Evolutionary conservation across 164 flowering plant genomes (phyloP).

Genomic region (Houttuynia cordata): DNA sequence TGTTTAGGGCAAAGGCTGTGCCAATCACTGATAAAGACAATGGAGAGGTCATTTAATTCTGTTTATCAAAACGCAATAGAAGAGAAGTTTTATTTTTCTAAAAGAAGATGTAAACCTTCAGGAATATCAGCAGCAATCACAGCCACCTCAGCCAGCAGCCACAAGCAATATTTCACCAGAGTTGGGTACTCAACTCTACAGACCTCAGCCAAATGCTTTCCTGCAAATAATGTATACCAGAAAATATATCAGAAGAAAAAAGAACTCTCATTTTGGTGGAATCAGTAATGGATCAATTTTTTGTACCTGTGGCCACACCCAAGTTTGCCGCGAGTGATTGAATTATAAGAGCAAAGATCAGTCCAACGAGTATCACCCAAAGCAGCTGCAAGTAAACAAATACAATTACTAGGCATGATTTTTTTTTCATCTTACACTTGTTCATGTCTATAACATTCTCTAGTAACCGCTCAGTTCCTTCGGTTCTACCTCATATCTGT

Average conservation of each 20-base stretch:
- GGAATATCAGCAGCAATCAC: constrained; percentile 93
- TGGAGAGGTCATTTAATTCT: not conserved
- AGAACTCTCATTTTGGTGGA: no score
- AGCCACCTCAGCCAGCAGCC: constrained; percentile 81
- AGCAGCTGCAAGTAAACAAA: not conserved
- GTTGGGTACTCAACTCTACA: constrained; percentile 61
- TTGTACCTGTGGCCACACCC: no score
- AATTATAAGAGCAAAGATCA: no score
- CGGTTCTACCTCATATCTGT: constrained; percentile 45
- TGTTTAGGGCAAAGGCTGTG: constrained; percentile 84
- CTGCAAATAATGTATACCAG: constrained; percentile 15
- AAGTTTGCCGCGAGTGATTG: no score
- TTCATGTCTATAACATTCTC: no score
- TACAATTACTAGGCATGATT: not conserved
- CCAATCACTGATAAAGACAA: constrained; percentile 52
- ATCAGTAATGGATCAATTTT: no score
- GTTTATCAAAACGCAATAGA: not conserved
- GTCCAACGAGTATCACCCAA: no score
- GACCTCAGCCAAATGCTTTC: constrained; percentile 60
- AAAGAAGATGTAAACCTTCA: constrained; percentile 37
- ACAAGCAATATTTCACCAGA: constrained; percentile 46
- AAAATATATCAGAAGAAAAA: not conserved
- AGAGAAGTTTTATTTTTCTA: not conserved
- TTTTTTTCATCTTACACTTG: not conserved
- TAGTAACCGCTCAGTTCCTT: not conserved